These are phyloP conservation scores for Glarea lozoyensis DNA, from an alignment of 495 filamentous ascomycete genomes.

Conservation along the genomic window DNA sequence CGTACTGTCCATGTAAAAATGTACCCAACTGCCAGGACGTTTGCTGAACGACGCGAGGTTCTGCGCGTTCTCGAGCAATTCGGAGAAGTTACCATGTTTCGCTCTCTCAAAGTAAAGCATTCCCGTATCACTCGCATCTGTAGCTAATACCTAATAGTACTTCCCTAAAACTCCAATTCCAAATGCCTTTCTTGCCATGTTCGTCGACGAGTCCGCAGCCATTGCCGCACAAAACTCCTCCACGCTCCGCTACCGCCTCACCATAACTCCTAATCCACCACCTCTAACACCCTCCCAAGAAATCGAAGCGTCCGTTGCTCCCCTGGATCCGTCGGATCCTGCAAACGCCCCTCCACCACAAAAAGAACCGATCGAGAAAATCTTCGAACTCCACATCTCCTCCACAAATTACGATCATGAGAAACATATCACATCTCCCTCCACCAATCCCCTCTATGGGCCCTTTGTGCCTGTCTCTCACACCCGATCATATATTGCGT, in stretches of 20 bases:
- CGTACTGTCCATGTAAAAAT: slow-evolving; percentile 55
- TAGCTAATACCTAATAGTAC: slow-evolving; percentile 11
- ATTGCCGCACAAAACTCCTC: slow-evolving; percentile 8
- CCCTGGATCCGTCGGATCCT: not conserved
- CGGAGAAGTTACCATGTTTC: slow-evolving; percentile 70
- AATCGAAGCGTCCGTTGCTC: not conserved
- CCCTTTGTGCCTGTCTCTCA: slow-evolving; percentile 27
- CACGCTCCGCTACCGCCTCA: slow-evolving; percentile 31
- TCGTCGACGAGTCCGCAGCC: slow-evolving; percentile 15
- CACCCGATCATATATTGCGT: slow-evolving; percentile 21
- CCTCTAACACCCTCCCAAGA: slow-evolving; percentile 20
- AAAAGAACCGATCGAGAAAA: slow-evolving; percentile 11
- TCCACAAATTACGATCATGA: slow-evolving; percentile 28
- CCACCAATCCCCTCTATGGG: slow-evolving; percentile 28
- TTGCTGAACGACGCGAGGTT: slow-evolving; percentile 66
- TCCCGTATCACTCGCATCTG: not conserved
- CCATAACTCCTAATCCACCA: slow-evolving; percentile 23
- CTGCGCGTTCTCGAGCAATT: slow-evolving; percentile 63
- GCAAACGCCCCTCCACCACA: not conserved
- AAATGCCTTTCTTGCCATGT: slow-evolving; percentile 29
- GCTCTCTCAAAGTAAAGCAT: slow-evolving; percentile 52
- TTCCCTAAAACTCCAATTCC: slow-evolving; percentile 19
- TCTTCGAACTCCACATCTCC: slow-evolving; percentile 29
- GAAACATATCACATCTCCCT: slow-evolving; percentile 23
- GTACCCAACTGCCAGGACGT: slow-evolving; percentile 47